A percentile compares a stretch with the other conserved stretches of the same genome.
These are phyloP conservation scores for Quercus lobata DNA, from an alignment of 331 rosid species.

Conservation along the genomic window DNA sequence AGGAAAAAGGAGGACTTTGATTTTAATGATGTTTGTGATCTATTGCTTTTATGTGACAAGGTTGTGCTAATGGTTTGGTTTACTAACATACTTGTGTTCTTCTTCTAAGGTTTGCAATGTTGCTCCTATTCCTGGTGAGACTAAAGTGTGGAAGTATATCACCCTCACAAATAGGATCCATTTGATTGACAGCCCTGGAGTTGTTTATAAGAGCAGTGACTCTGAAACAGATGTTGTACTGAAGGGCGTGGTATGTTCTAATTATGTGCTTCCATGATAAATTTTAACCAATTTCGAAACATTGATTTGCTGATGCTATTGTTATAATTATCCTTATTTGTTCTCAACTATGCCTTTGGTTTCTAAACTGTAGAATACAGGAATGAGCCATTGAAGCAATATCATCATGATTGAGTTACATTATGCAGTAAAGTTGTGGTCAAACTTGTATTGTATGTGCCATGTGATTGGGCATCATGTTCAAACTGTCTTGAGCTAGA, in stretches of 20 bases:
- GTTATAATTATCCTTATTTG: neutral
- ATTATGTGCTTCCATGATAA: neutral
- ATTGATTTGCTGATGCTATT: neutral
- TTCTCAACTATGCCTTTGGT: neutral
- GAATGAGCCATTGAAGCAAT: neutral
- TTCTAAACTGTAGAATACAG: neutral
- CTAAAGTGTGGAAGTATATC: slow-evolving; percentile 94
- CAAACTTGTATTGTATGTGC: neutral
- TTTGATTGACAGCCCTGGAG: slow-evolving; percentile 90
- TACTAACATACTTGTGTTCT: slow-evolving; percentile 5
- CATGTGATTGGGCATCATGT: neutral
- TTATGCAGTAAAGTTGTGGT: neutral
- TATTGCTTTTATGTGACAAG: neutral
- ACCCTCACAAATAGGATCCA: slow-evolving; percentile 95
- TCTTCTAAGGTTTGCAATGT: slow-evolving; percentile 89
- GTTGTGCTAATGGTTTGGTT: neutral
- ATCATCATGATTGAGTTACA: neutral
- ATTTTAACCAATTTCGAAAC: neutral
- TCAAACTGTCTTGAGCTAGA: neutral
- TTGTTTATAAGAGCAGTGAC: slow-evolving; percentile 76
- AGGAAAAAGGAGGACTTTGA: neutral
- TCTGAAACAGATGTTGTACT: slow-evolving; percentile 86
- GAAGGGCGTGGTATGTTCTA: slow-evolving; percentile 86
- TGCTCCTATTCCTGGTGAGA: slow-evolving; percentile 95
- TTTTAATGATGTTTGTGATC: neutral